A percentile compares a stretch with the other conserved stretches of the same genome.
Evolutionary conservation across 2,329 filamentous ascomycete species (phyloP).

Genomic region (Davidsoniella neocaledoniae): DNA sequence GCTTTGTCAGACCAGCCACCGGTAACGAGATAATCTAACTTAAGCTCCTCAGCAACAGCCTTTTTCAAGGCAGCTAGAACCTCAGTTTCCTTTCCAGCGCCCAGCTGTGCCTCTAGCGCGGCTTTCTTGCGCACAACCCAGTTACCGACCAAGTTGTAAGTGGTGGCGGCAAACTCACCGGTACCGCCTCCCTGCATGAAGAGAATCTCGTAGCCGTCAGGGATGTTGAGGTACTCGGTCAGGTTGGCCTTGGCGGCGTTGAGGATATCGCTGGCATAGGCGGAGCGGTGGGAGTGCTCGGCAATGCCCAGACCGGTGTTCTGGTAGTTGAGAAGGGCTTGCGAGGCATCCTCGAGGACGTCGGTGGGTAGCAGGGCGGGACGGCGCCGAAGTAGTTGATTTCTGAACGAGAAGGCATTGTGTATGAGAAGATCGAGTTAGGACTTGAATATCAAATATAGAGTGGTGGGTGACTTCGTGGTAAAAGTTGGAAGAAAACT

Average conservation of each 20-base stretch:
- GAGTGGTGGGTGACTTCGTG: neutral
- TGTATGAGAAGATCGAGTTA: neutral
- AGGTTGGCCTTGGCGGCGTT: slow-evolving; percentile 63
- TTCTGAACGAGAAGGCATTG: slow-evolving; percentile 56
- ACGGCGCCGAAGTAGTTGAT: slow-evolving; percentile 77
- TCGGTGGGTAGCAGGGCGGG: slow-evolving; percentile 71
- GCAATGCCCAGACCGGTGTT: slow-evolving; percentile 69
- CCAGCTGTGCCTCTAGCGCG: slow-evolving; percentile 39
- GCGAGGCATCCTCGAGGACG: slow-evolving; percentile 60
- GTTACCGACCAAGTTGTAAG: slow-evolving; percentile 68
- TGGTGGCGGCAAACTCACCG: slow-evolving; percentile 67
- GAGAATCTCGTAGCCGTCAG: slow-evolving; percentile 70
- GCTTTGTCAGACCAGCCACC: slow-evolving; percentile 83
- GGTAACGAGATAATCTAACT: slow-evolving; percentile 79
- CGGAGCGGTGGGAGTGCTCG: slow-evolving; percentile 79
- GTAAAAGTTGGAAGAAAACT: neutral
- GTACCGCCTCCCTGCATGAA: slow-evolving; percentile 80
- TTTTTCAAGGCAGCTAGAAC: slow-evolving; percentile 37
- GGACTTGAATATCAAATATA: neutral
- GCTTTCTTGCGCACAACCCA: slow-evolving; percentile 60
- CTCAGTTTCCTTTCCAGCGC: slow-evolving; percentile 27
- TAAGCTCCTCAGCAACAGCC: slow-evolving; percentile 52
- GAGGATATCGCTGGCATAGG: slow-evolving; percentile 62
- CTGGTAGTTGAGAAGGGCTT: slow-evolving; percentile 67
- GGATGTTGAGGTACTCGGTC: slow-evolving; percentile 59